A percentile compares a stretch with the other conserved stretches of the same genome.
Conservation (phyloP, 768 basidiomycete genomes). For the Boletus barrowsii region DNA sequence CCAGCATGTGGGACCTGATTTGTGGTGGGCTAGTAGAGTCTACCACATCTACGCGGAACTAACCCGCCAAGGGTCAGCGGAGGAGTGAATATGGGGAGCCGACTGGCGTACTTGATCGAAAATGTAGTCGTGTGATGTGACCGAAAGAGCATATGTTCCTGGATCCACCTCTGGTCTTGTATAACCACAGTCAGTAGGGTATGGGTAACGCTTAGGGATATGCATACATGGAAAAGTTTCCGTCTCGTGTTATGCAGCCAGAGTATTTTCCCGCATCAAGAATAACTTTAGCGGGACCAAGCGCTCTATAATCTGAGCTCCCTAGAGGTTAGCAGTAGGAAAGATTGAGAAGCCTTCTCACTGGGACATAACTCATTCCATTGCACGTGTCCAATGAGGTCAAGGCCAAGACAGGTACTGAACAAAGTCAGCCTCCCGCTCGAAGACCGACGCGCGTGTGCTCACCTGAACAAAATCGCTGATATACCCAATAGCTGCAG, state of each 20-base stretch:
- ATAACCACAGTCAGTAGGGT: slow-evolving; percentile 10
- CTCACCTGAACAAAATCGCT: slow-evolving; percentile 17
- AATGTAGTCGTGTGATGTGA: slow-evolving; percentile 58
- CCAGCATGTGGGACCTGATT: slow-evolving; percentile 61
- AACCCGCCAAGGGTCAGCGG: slow-evolving; percentile 1
- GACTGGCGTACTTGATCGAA: slow-evolving; percentile 62
- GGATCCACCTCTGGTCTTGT: slow-evolving; percentile 62
- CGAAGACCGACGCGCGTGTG: too few relatives aligned
- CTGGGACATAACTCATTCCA: slow-evolving; percentile 74
- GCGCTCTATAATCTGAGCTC: slow-evolving; percentile 33
- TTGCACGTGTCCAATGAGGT: slow-evolving; percentile 58
- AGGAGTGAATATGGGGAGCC: background rate
- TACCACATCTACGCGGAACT: slow-evolving; percentile 70
- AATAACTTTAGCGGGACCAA: slow-evolving; percentile 57
- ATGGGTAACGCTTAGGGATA: background rate
- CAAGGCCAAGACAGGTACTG: slow-evolving; percentile 40
- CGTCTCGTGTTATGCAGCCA: slow-evolving; percentile 54
- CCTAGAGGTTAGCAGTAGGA: slow-evolving; percentile 11
- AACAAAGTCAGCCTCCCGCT: background rate
- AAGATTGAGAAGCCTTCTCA: slow-evolving; percentile 27
- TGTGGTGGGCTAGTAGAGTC: slow-evolving; percentile 44
- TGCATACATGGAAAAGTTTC: slow-evolving; percentile 69
- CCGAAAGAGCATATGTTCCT: slow-evolving; percentile 69
- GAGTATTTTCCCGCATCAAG: slow-evolving; percentile 57
- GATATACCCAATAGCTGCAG: slow-evolving; percentile 6